phyloP scores from a whole-genome alignment of 805 yeast genomes.

The Metschnikowia cubensis region DNA sequence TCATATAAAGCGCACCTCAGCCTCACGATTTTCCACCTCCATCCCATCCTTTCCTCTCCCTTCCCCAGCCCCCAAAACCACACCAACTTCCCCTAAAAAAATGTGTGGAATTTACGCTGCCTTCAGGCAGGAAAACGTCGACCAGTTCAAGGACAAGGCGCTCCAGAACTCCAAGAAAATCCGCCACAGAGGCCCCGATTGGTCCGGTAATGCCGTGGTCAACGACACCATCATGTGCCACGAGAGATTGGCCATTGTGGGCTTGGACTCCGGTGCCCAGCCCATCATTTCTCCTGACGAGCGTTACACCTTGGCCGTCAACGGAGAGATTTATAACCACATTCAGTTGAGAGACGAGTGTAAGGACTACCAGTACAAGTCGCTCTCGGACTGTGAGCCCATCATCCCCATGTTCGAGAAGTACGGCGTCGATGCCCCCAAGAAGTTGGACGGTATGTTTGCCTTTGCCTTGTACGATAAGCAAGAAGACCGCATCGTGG shows the following conservation, averaged over 20 bases:
- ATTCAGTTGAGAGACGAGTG: conserved; percentile 78
- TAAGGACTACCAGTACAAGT: conserved; percentile 70
- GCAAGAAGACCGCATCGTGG: conserved; percentile 78
- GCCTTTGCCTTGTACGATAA: conserved; percentile 91
- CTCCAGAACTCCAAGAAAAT: conserved; percentile 86
- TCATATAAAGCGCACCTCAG: background rate
- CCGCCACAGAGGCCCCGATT: conserved; percentile 99
- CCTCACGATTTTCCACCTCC: background rate
- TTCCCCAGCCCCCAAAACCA: too few relatives aligned
- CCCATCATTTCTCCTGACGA: conserved; percentile 85
- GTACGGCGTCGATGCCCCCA: conserved; percentile 87
- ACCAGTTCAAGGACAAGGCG: conserved; percentile 80
- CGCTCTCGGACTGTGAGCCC: conserved; percentile 95
- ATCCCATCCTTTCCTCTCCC: background rate
- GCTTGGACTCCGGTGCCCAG: conserved; percentile 97
- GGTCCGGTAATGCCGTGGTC: conserved; percentile 91
- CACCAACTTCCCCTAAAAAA: too few relatives aligned
- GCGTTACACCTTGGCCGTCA: conserved; percentile 73
- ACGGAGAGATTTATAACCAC: conserved; percentile 98
- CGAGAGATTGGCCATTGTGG: conserved; percentile 97
- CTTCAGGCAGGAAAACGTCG: conserved; percentile 74
- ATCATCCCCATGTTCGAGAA: conserved; percentile 89
- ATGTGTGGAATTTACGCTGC: conserved; percentile 99
- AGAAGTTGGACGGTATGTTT: conserved; percentile 94
- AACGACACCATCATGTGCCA: conserved; percentile 84